Evolutionary conservation across 768 basidiomycete species (phyloP), one percentile per base, ranked within the genome.

Genomic region (Ramaria sp.): DNA sequence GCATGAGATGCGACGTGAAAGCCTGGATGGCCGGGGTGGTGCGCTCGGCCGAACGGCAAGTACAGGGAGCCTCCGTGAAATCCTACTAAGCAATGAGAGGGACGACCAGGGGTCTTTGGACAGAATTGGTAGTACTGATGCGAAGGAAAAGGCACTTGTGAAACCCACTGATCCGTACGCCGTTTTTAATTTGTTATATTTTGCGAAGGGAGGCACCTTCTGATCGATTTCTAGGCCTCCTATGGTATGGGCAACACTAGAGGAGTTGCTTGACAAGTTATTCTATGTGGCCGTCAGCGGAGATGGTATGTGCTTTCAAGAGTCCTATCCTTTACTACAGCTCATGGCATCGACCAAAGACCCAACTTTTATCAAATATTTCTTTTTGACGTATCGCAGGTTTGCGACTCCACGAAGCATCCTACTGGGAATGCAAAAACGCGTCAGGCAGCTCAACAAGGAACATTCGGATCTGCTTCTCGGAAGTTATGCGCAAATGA

Each of bases 401-500:
- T 93, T 92, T 66, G 79, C 88, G 39, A 84, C 78, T 34, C 89
- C 90, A 7, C 80, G 90, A 42, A 84, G 78, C 58, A 72, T 93
- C 17, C 73, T 93, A n/a, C 73, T 91, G 46, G 85, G 88, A 5
- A 89, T 93, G 85, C 87, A 91, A 68, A 87, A 89, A 65, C 82
- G 88, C 48, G 85, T 91, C 79, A 80, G 86, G 34, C 81, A 84
- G 61, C 72, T 92, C 13, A 84, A 86, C 64, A 78, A 79, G 54
- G 80, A 84, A 17, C 77, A 79, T 12, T 81, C 81, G 7, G 88
- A 92, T 71, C 85, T 86, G 0, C 84, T 91, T 81, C 86, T 91
- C 69, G 87, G 88, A 7, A 86, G 83, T 63, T 91, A 84, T 69
- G 88, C 87, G 7, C 90, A 92, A 67, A 89, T 91, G 88, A 81